These are phyloP conservation scores for Rhizophagus prolifer DNA, from an alignment of 192 early-diverging fungal genomes.

Conservation along the genomic window DNA sequence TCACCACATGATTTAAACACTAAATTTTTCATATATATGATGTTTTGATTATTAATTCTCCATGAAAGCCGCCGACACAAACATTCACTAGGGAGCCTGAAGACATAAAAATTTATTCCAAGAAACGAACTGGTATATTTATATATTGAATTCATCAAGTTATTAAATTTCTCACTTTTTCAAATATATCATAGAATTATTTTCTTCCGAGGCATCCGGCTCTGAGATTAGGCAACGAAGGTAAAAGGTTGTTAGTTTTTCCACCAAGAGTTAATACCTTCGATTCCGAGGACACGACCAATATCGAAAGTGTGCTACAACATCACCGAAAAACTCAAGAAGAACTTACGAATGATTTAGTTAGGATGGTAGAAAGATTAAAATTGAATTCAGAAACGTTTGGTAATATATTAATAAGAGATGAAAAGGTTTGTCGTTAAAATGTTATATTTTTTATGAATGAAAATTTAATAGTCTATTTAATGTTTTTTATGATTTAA, in stretches of 20 bases:
- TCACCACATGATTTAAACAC: too few relatives aligned
- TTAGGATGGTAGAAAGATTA: conserved; percentile 47
- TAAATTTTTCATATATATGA: too few relatives aligned
- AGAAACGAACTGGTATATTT: background rate
- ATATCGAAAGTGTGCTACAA: conserved; percentile 43
- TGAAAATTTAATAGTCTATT: background rate
- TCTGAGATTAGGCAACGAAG: conserved; percentile 19
- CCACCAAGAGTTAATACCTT: background rate
- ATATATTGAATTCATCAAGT: background rate
- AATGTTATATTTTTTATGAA: too few relatives aligned
- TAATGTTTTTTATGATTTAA: background rate
- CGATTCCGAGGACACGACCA: conserved; percentile 36
- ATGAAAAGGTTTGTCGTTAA: conserved; percentile 37
- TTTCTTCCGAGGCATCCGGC: conserved; percentile 2
- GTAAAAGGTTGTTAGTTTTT: background rate
- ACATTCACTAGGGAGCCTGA: background rate
- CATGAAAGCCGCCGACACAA: background rate
- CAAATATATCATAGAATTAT: background rate
- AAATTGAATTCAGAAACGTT: conserved; percentile 50
- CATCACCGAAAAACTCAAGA: conserved; percentile 54
- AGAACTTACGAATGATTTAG: conserved; percentile 48
- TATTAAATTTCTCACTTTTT: background rate
- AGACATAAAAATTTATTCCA: background rate
- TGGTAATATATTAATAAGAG: conserved; percentile 43
- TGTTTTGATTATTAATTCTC: background rate